phyloP scores from a whole-genome alignment of 306 rosid species.

The Coriaria nepalensis region DNA sequence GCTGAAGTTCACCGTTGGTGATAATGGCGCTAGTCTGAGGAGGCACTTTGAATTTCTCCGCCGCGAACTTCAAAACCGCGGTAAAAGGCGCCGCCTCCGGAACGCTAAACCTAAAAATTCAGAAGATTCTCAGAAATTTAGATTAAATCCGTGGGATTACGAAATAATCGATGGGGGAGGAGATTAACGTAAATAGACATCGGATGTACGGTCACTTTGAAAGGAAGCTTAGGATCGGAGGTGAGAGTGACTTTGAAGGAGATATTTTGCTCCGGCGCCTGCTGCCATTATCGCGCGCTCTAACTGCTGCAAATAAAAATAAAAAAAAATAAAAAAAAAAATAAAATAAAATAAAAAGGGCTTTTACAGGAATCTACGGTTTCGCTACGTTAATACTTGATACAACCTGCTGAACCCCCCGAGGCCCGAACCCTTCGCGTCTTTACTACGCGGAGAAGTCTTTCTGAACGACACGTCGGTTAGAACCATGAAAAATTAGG shows the following conservation, averaged over 20 bases:
- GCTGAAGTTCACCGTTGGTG: conserved; percentile 58
- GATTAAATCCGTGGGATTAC: too few relatives aligned
- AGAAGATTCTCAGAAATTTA: too few relatives aligned
- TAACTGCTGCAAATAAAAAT: too few relatives aligned
- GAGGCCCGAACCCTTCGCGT: too few relatives aligned
- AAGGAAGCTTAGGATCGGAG: conserved; percentile 97
- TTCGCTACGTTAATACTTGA: too few relatives aligned
- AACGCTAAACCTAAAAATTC: conserved; percentile 65
- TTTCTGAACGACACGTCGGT: too few relatives aligned
- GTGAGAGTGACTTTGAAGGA: conserved; percentile 97
- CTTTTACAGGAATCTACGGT: too few relatives aligned
- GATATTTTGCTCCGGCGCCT: conserved; percentile 79
- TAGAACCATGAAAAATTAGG: too few relatives aligned
- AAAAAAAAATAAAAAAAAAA: too few relatives aligned
- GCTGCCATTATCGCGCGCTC: conserved; percentile 35
- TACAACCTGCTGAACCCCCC: too few relatives aligned
- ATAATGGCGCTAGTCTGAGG: conserved; percentile 97
- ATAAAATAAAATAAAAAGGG: too few relatives aligned
- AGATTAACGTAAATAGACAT: background rate
- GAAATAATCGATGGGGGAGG: background rate
- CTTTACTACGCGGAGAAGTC: too few relatives aligned
- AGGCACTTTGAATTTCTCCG: conserved; percentile 97
- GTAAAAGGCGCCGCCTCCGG: conserved; percentile 99
- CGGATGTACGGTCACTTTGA: conserved; percentile 56
- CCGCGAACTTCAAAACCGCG: conserved; percentile 91